These are phyloP conservation scores for Boletus edulis DNA, from an alignment of 768 basidiomycete species.

Conservation along the genomic window DNA sequence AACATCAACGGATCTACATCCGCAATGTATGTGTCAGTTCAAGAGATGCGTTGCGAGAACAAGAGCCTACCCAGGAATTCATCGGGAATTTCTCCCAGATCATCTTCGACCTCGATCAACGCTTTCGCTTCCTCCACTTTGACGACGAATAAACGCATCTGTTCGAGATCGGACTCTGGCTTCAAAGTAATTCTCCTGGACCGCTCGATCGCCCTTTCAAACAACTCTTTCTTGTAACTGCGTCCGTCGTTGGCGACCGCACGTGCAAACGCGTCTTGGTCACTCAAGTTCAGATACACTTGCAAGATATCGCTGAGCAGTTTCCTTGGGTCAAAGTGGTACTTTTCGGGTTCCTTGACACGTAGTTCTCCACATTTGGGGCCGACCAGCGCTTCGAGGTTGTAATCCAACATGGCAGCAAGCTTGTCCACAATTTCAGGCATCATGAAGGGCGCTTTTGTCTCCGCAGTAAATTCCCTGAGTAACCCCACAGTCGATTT, in stretches of 20 bases:
- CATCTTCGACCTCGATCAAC: constrained; percentile 85
- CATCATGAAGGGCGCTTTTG: constrained; percentile 90
- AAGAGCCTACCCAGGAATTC: constrained; percentile 79
- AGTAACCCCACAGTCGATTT: constrained; percentile 88
- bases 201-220: constrained; percentile 72
- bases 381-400: constrained; percentile 84
- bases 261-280: constrained; percentile 71
- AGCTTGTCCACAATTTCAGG: constrained; percentile 94
- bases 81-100: constrained; percentile 90
- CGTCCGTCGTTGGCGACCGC: constrained; percentile 94
- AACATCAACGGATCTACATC: constrained; percentile 81
- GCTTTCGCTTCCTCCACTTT: constrained; percentile 84
- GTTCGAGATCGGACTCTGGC: constrained; percentile 70
- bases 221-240: constrained; percentile 82
- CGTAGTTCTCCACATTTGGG: constrained; percentile 84
- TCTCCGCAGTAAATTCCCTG: constrained; percentile 89
- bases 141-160: constrained; percentile 64
- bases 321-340: constrained; percentile 80
- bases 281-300: constrained; percentile 86
- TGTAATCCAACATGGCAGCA: constrained; percentile 96
- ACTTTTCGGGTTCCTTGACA: constrained; percentile 84
- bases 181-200: constrained; percentile 65
- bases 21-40: background rate
- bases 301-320: constrained; percentile 85
- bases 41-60: background rate